A percentile compares a stretch with the other conserved stretches of the same genome.
Conservation (phyloP, 495 filamentous ascomycete genomes). For the Clavariopsis aquatica region DNA sequence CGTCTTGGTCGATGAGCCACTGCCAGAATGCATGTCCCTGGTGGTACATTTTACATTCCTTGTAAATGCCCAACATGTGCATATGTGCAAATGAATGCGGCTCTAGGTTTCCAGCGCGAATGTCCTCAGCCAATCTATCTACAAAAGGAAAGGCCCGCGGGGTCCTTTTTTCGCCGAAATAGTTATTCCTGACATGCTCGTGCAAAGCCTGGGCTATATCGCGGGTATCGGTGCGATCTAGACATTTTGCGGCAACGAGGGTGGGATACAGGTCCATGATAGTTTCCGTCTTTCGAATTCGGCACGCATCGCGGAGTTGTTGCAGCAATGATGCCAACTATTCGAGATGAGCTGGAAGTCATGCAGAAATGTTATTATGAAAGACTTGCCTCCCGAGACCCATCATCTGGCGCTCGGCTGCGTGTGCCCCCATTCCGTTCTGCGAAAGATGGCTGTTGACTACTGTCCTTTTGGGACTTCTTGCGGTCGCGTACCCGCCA, state of each 20-base stretch:
- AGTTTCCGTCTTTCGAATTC: neutral
- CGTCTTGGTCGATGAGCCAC: conserved; percentile 47
- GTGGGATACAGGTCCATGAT: conserved; percentile 23
- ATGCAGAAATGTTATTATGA: neutral
- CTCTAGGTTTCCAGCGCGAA: conserved; percentile 39
- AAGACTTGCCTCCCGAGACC: neutral
- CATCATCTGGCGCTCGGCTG: neutral
- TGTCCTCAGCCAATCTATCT: conserved; percentile 43
- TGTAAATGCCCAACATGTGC: conserved; percentile 51
- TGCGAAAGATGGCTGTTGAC: neutral
- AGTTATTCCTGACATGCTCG: neutral
- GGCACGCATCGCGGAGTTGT: neutral
- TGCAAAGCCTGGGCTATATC: conserved; percentile 28
- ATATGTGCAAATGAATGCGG: conserved; percentile 48
- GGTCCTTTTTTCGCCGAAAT: neutral
- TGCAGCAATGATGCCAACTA: neutral
- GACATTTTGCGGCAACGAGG: neutral
- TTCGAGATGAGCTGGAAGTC: neutral
- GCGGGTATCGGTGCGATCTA: conserved; percentile 15
- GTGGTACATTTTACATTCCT: conserved; percentile 46
- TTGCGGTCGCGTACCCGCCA: neutral
- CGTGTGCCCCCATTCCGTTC: neutral
- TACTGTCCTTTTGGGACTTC: neutral
- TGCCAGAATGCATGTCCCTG: conserved; percentile 49
- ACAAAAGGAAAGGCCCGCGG: conserved; percentile 28